These are phyloP conservation scores for Porpolomopsis calyptriformis DNA, from an alignment of 768 basidiomycete genomes.

Conservation along the genomic window DNA sequence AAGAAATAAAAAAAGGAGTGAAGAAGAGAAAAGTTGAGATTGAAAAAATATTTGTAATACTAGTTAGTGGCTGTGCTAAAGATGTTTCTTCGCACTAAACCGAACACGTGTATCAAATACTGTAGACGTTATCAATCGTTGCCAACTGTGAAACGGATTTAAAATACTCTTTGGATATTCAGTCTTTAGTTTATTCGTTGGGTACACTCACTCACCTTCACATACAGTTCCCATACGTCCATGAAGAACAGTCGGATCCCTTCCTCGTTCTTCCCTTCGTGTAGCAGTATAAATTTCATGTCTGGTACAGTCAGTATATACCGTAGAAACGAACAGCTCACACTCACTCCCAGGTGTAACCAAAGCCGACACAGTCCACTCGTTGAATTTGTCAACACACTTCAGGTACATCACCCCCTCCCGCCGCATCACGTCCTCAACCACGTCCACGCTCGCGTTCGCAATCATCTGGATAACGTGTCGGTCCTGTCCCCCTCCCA, in stretches of 20 bases:
- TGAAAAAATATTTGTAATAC: slow-evolving; percentile 10
- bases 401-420: slow-evolving; percentile 85
- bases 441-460: slow-evolving; percentile 87
- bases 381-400: slow-evolving; percentile 93
- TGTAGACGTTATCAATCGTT: slow-evolving; percentile 66
- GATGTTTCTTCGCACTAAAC: slow-evolving; percentile 75
- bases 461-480: slow-evolving; percentile 99
- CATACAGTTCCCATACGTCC: slow-evolving; percentile 95
- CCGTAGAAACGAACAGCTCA: not conserved
- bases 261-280: slow-evolving; percentile 95
- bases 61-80: slow-evolving; percentile 27
- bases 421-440: slow-evolving; percentile 86
- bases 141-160: slow-evolving; percentile 95
- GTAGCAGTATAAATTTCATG: slow-evolving; percentile 89
- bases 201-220: slow-evolving; percentile 56
- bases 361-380: slow-evolving; percentile 97
- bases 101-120: slow-evolving; percentile 80
- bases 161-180: slow-evolving; percentile 51
- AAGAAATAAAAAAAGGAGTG: slow-evolving; percentile 25
- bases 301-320: slow-evolving; percentile 39
- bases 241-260: slow-evolving; percentile 87
- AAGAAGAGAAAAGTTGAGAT: slow-evolving; percentile 24
- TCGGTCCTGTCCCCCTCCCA: slow-evolving; percentile 75
- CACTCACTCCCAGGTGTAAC: slow-evolving; percentile 86
- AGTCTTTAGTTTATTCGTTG: slow-evolving; percentile 4